Percentiles rank a stretch among this genome's conserved stretches.
These are phyloP conservation scores for Nematodospora anomalae DNA, from an alignment of 1,139 yeast species.

Conservation along the genomic window DNA sequence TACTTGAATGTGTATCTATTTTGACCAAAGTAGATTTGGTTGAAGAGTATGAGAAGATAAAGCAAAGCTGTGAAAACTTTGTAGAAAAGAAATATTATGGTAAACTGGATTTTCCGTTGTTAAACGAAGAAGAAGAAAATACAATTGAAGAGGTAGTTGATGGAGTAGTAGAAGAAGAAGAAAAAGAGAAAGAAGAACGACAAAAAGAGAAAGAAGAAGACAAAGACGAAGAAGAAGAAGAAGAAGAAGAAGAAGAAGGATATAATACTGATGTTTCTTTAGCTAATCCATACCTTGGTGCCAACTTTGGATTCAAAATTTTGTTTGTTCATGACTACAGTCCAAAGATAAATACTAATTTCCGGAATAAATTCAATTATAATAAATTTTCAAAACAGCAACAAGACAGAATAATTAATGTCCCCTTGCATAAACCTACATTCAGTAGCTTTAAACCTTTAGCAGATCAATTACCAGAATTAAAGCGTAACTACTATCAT, in stretches of 20 bases:
- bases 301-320: conserved; percentile 52
- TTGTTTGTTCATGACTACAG: conserved; percentile 28
- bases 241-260: conserved; percentile 26
- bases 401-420: conserved; percentile 18
- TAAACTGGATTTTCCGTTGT: conserved; percentile 38
- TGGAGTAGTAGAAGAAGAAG: conserved; percentile 24
- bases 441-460: conserved; percentile 28
- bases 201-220: conserved; percentile 20
- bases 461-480: conserved; percentile 29
- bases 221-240: conserved; percentile 7
- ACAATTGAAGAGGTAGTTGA: conserved; percentile 9
- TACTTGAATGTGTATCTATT: conserved; percentile 40
- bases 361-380: conserved; percentile 12
- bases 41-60: conserved; percentile 24
- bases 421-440: conserved; percentile 35
- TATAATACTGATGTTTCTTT: conserved; percentile 50
- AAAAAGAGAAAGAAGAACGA: conserved; percentile 31
- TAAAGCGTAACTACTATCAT: conserved; percentile 34
- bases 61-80: conserved; percentile 12
- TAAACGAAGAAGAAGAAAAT: conserved; percentile 3
- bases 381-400: conserved; percentile 7
- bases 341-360: conserved; percentile 10
- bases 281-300: conserved; percentile 53
- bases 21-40: conserved; percentile 28
- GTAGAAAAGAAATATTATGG: conserved; percentile 23